These are phyloP conservation scores for Chaetomium sp. DNA, from an alignment of 2,329 filamentous ascomycete genomes.

Conservation along the genomic window DNA sequence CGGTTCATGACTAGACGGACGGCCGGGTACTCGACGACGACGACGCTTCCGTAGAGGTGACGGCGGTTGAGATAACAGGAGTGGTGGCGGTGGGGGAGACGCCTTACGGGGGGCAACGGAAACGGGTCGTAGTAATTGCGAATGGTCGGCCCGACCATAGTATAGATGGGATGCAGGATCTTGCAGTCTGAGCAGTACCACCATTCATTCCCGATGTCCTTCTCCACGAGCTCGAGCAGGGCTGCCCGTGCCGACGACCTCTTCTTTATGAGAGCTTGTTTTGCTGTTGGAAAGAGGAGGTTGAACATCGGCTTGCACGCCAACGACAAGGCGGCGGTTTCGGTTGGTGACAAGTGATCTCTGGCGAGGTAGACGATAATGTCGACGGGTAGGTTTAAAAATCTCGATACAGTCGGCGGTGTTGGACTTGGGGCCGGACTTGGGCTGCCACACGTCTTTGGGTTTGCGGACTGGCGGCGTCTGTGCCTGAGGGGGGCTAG, in stretches of 20 bases:
- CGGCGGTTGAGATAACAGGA: background rate
- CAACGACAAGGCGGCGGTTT: constrained; percentile 1
- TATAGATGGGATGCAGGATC: background rate
- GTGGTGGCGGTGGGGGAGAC: background rate
- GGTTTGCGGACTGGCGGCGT: too few relatives aligned
- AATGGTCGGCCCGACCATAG: background rate
- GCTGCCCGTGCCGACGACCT: too few relatives aligned
- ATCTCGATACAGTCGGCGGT: background rate
- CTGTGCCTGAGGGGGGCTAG: too few relatives aligned
- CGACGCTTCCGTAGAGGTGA: background rate
- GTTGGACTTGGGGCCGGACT: too few relatives aligned
- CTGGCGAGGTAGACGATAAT: background rate
- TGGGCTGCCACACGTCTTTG: too few relatives aligned
- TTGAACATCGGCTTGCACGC: background rate
- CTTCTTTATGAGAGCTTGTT: too few relatives aligned
- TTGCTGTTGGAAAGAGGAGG: background rate
- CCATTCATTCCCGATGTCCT: background rate
- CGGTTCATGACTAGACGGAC: constrained; percentile 5
- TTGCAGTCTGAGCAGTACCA: constrained; percentile 4
- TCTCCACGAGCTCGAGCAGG: background rate
- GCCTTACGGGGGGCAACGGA: too few relatives aligned
- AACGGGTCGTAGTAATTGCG: too few relatives aligned
- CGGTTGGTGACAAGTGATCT: background rate
- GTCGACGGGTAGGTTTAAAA: background rate
- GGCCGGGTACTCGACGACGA: background rate